Evolutionary conservation across 1,139 yeast species (phyloP).

Genomic region (Eremothecium sinecaudum): DNA sequence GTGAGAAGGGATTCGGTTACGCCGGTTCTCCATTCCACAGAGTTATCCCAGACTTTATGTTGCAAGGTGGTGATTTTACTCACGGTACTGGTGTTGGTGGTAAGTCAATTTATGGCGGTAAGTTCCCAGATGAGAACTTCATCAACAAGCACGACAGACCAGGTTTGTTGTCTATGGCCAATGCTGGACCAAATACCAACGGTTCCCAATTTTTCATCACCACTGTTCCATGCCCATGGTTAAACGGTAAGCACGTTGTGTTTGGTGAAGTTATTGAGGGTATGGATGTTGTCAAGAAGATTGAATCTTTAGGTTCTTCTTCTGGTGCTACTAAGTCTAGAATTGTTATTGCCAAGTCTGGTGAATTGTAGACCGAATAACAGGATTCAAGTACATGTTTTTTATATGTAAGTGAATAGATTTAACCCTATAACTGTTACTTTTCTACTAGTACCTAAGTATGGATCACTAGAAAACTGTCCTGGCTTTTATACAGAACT

Average conservation of each 20-base stretch:
- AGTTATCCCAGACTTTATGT: slow-evolving; percentile 87
- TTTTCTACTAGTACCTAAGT: not conserved
- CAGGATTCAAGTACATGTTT: not conserved
- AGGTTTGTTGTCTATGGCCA: slow-evolving; percentile 90
- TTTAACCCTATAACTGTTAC: too few relatives aligned
- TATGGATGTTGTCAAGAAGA: slow-evolving; percentile 64
- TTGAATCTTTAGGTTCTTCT: slow-evolving; percentile 68
- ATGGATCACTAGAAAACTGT: not conserved
- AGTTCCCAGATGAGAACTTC: slow-evolving; percentile 86
- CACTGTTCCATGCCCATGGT: slow-evolving; percentile 83
- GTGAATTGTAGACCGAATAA: slow-evolving; percentile 43
- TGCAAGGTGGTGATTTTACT: slow-evolving; percentile 97
- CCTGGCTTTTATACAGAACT: not conserved
- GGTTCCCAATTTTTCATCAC: slow-evolving; percentile 95
- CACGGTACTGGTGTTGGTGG: slow-evolving; percentile 92
- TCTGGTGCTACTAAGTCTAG: slow-evolving; percentile 65
- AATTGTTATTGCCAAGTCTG: slow-evolving; percentile 65
- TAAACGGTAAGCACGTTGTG: slow-evolving; percentile 92
- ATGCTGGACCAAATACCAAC: slow-evolving; percentile 92
- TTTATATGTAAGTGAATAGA: too few relatives aligned
- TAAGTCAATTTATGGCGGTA: slow-evolving; percentile 84
- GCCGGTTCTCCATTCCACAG: slow-evolving; percentile 85
- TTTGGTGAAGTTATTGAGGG: slow-evolving; percentile 92
- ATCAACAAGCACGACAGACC: slow-evolving; percentile 69
- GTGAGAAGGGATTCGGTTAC: slow-evolving; percentile 63